Base-by-base conservation (phyloP, 371 early-diverging fungal species). In the Mortierella sp. region DNA sequence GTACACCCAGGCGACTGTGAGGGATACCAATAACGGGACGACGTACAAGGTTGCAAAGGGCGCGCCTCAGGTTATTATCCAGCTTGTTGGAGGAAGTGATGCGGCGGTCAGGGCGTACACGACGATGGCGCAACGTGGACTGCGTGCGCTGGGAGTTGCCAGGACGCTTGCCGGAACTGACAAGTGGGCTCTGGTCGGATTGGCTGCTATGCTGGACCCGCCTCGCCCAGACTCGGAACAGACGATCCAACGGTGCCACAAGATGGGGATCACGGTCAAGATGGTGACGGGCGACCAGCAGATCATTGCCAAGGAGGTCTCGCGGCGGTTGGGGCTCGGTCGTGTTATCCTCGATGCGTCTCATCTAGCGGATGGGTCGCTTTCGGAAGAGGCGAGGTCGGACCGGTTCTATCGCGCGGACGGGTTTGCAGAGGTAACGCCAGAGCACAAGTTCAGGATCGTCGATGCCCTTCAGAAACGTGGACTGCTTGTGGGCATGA, bases 121-220 rank as follows among this genome's bases (percentile, higher is more conserved):
- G 61, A 75, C 89, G 50, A 89, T 97, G 79, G 97, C 97, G 1
- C 76, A 86, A n/a, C 95, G 97, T 68, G 95, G 95, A n/a, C 86
- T 95, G 50, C 91, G 95, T 67, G 95, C 96, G 9, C 86, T 97
- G 34, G 97, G 96, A 73, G 96, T 96, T n/a, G 96, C 96, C 44
- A 89, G 92, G 66, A 95, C 96, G 0, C 84, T 89, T 37, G 93
- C 93, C 26, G 90, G 85, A 48, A 89, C 87, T 47, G 94, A 90
- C 84, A 84, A 87, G 79, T 95, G 91, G 90, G 70, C 85, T 47
- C 85, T 92, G 24, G 85, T 93, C 64, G 94, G 92, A 43, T 86
- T 94, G 69, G 87, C 92, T 37, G 89, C 93, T 24, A 89, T 98
- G 82, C 91, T 95, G 76, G 98, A 97, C 85, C 97, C 97, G 22